Conservation (phyloP, 2,329 filamentous ascomycete genomes). For the Tolypocladium sp. region DNA sequence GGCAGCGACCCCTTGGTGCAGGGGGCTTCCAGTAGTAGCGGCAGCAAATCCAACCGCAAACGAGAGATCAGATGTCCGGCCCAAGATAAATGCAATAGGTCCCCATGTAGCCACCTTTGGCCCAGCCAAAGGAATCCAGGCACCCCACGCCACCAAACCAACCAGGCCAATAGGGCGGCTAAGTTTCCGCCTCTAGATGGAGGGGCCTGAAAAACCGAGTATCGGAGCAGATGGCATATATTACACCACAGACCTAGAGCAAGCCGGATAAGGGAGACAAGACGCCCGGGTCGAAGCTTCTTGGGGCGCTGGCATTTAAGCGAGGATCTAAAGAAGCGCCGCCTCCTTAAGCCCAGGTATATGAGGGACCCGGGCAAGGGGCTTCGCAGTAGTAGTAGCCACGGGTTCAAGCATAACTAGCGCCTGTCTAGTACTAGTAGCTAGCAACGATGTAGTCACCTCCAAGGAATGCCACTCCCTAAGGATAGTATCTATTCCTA, state of each 20-base stretch:
- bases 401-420: constrained; percentile 3
- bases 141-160: neutral
- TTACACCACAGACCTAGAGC: constrained; percentile 5
- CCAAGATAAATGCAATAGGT: no score
- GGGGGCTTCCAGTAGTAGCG: no score
- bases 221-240: constrained; percentile 16
- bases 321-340: constrained; percentile 16
- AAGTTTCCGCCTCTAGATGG: constrained; percentile 16
- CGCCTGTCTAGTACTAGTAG: constrained; percentile 5
- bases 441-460: no score
- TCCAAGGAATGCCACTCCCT: no score
- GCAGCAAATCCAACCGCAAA: no score
- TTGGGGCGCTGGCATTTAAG: constrained; percentile 18
- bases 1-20: no score
- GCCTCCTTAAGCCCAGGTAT: neutral
- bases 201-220: constrained; percentile 23
- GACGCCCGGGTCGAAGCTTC: constrained; percentile 15
- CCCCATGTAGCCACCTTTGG: neutral
- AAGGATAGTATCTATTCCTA: no score
- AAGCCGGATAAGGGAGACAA: constrained; percentile 13
- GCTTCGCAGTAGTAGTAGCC: constrained; percentile 3
- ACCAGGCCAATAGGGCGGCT: neutral
- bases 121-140: neutral
- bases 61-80: no score
- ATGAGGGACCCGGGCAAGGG: neutral